Base-by-base conservation (phyloP, 345 rosid genomes). In the Alliaria petiolata region DNA sequence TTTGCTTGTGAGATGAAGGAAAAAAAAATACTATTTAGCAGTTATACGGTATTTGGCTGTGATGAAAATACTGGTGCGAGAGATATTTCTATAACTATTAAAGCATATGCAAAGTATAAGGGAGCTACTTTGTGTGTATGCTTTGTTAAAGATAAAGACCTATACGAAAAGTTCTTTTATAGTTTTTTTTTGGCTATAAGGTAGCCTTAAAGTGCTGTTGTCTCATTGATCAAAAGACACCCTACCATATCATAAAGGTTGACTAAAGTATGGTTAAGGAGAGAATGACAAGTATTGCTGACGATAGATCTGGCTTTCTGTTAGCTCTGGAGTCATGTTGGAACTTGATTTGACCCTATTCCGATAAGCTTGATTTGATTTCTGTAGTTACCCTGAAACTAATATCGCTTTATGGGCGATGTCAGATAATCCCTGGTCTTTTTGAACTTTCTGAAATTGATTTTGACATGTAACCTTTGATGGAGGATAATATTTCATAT, bases 141-240 rank as follows among this genome's bases (percentile, higher is more conserved):
- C 60, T 76, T 69, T 76, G 65, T 63, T 62, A 69, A 76, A 76
- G 66, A 38, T 69, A 62, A 69, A 69, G 79, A 45, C 10, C 7
- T 69, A 12, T 53, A 36, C 4, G 65, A 63, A 55, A 46, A 62
- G 54, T 38, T 54, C 17, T 68, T 53, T 44, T 69, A 61, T 53
- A 42, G 11, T 28, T 8, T 43, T 50, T 67, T 1, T 35, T 56
- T 43, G 49, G 68, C 25, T 52, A 51, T 43, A 26, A 17, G 73
- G 49, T 67, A 57, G 61, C 17, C 45, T 73, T 34, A 54, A 65
- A 65, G 40, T 43, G 60, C 0, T 33, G 15, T 17, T 49, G 30
- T 38, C 44, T 30, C 54, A 13, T 75, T 69, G 39, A 63, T 76
- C 22, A 36, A 54, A 69, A 54, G 71, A 38, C 60, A 46, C 63